phyloP scores from a whole-genome alignment of 371 early-diverging fungal genomes.

The Lichtheimia corymbifera region DNA sequence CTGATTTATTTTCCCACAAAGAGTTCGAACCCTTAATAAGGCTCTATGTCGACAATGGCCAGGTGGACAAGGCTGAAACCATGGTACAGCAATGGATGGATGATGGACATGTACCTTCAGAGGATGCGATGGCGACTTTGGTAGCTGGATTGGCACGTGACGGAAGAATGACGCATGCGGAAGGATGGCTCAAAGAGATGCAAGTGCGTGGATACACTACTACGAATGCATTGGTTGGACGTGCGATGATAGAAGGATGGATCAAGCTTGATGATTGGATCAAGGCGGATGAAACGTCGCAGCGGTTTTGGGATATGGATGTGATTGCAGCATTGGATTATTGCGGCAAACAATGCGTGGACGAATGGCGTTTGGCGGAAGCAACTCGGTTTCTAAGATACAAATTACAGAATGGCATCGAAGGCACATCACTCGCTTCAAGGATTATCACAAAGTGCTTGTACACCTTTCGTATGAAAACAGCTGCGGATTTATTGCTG shows the following conservation, averaged over 20 bases:
- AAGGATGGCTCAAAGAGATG: conserved; percentile 26
- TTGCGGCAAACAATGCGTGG: conserved; percentile 20
- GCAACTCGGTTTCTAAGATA: conserved; percentile 21
- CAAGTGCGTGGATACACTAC: conserved; percentile 1
- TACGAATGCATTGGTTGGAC: conserved; percentile 7
- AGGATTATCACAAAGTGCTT: conserved; percentile 20
- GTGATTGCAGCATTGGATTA: conserved; percentile 16
- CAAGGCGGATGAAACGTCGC: conserved; percentile 16
- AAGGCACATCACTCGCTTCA: conserved; percentile 10
- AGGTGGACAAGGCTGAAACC: conserved; percentile 17
- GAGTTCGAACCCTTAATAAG: conserved; percentile 9
- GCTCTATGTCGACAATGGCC: conserved; percentile 13
- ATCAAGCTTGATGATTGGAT: conserved; percentile 13
- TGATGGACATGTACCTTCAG: conserved; percentile 14
- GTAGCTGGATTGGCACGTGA: conserved; percentile 25
- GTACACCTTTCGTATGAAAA: conserved; percentile 20
- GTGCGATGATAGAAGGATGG: conserved; percentile 21
- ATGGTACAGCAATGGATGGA: conserved; percentile 11
- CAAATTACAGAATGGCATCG: conserved; percentile 20
- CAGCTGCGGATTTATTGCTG: conserved; percentile 2
- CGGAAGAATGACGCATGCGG: conserved; percentile 14
- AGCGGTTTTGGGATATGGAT: not conserved
- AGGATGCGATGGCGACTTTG: conserved; percentile 25
- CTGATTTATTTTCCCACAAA: conserved; percentile 2
- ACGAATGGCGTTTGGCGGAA: conserved; percentile 22